Evolutionary conservation across 352 stramenopile species (phyloP), one percentile per base, ranked within the genome.

Genomic region (Phytophthora constricta): DNA sequence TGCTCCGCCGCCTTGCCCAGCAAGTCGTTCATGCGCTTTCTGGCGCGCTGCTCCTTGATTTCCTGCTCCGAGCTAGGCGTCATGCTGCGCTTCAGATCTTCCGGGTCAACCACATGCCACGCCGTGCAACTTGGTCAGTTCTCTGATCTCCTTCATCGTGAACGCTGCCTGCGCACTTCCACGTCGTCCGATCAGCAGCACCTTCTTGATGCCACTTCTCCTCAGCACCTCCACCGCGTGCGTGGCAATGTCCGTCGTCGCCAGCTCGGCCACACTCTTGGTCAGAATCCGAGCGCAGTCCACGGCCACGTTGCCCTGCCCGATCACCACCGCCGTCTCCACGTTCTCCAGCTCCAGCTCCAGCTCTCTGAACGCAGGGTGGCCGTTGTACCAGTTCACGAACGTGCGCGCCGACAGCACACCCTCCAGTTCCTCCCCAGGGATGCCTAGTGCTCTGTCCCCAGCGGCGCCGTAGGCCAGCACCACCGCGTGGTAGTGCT

Each of bases 341-440:
- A 57, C 50, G 13, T 72, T 68, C 14, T 54, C 48, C 8, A 95
- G 57, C 58, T 93, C 74, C 26, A 89, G 53, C 16, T 86, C 73
- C 31, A 99, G 62, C 54, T 97, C 80, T 43, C 88, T 80, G 78
- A 97, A 98, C 7, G 97, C 84, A 8, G 96, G 96, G 83, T 99
- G 97, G 39, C 95, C 97, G 70, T 99, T 99, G 86, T 99, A 99
- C 97, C 97, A 99, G 74, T 98, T 97, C 13, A 99, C 97, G 73
- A 99, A 99, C 59, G 93, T 83, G 20, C 97, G 79, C 4, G 97
- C 93, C 27, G 81, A 91, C 50, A 98, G 62, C 16, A 99, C 91
- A 25, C 81, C 81, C 0, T 50, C 17, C 3, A 93, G 72, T 9
- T 84, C 59, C 68, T 98, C 93, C 16, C 92, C 94, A 14, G 88